Conservation (phyloP, 2,329 filamentous ascomycete genomes). For the Aspergillus glaucus region DNA sequence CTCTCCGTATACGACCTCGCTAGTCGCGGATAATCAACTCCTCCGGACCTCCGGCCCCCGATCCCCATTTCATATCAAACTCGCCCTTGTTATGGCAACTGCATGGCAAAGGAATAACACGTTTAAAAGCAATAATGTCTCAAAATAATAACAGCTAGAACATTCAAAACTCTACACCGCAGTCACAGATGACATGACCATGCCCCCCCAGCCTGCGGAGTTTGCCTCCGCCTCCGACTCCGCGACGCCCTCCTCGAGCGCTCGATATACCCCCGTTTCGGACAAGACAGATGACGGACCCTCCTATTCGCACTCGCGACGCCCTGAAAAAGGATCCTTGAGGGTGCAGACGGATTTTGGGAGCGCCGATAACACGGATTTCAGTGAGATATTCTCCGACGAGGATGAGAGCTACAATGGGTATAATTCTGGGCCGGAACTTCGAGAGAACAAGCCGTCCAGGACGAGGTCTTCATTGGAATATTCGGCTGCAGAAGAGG, state of each 20-base stretch:
- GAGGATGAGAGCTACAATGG: slow-evolving; percentile 20
- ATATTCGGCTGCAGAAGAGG: slow-evolving; percentile 61
- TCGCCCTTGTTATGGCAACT: too few species aligned
- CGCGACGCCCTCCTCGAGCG: slow-evolving; percentile 14
- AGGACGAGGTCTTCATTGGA: slow-evolving; percentile 18
- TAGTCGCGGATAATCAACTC: too few species aligned
- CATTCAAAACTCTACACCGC: too few species aligned
- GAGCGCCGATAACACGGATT: not conserved
- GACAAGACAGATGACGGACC: slow-evolving; percentile 23
- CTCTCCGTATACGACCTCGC: too few species aligned
- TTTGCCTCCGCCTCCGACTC: slow-evolving; percentile 14
- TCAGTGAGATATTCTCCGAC: slow-evolving; percentile 10
- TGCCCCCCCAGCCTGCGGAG: not conserved
- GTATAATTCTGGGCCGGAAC: slow-evolving; percentile 23
- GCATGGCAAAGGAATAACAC: too few species aligned
- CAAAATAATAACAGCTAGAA: too few species aligned
- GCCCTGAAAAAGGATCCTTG: slow-evolving; percentile 15
- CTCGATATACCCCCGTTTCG: slow-evolving; percentile 31
- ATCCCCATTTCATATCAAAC: too few species aligned
- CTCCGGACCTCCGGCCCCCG: too few species aligned
- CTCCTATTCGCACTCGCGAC: slow-evolving; percentile 8
- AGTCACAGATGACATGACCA: too few species aligned
- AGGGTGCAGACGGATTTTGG: slow-evolving; percentile 32
- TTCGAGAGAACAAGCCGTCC: slow-evolving; percentile 3
- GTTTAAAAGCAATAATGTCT: too few species aligned